Evolutionary conservation across 2,329 filamentous ascomycete genomes (phyloP).

Genomic region (Madurella fahalii): DNA sequence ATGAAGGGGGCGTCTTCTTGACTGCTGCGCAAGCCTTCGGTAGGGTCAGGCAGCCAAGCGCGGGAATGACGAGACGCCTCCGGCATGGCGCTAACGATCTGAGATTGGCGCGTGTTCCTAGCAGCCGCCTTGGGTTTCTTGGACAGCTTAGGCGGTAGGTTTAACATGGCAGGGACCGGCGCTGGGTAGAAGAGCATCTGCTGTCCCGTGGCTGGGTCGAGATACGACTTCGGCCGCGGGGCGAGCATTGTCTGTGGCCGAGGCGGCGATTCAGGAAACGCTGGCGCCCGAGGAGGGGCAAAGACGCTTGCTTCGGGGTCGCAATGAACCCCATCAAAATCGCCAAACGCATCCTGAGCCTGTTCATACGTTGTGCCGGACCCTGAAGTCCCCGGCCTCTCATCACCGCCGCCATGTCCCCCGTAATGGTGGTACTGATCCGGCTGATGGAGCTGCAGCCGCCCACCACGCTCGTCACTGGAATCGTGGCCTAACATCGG

Average conservation of each 20-base stretch:
- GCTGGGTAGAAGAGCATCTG: conserved; percentile 94
- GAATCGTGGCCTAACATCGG: conserved; percentile 20
- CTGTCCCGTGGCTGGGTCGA: conserved; percentile 63
- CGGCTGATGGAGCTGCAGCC: conserved; percentile 27
- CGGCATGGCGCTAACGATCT: conserved; percentile 63
- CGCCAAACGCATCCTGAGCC: conserved; percentile 64
- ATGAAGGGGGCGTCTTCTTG: conserved; percentile 19
- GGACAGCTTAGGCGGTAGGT: conserved; percentile 82
- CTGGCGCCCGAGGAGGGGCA: conserved; percentile 17
- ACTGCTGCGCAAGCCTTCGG: conserved; percentile 30
- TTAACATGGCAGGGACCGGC: conserved; percentile 88
- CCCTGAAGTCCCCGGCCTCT: conserved; percentile 48
- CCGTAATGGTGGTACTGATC: conserved; percentile 18
- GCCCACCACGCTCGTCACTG: conserved; percentile 11
- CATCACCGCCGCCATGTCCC: conserved; percentile 24
- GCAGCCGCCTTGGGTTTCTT: conserved; percentile 60
- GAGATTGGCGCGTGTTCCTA: conserved; percentile 67
- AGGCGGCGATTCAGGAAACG: conserved; percentile 20
- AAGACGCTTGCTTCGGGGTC: conserved; percentile 44
- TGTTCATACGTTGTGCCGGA: conserved; percentile 62
- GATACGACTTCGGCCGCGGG: conserved; percentile 52
- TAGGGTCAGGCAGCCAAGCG: conserved; percentile 47
- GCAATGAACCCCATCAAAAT: conserved; percentile 79
- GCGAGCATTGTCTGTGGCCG: conserved; percentile 19
- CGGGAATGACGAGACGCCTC: conserved; percentile 34